Base-by-base conservation (phyloP, 2,329 filamentous ascomycete species). In the Claviceps sp. region DNA sequence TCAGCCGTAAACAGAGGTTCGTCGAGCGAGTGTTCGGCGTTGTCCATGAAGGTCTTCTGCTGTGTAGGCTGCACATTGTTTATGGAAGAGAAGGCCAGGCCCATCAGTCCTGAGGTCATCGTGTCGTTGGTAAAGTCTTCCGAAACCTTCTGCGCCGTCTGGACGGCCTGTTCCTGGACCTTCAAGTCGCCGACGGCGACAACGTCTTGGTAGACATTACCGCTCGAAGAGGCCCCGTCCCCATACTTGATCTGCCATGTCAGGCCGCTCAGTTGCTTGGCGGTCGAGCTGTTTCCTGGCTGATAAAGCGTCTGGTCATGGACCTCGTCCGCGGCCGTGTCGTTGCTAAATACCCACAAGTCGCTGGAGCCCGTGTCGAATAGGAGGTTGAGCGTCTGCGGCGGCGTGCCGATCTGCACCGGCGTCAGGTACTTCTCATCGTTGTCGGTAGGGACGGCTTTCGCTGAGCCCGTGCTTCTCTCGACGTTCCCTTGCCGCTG, bases 1-100 rank as follows among this genome's bases (percentile, higher is more conserved):
- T 84, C 76, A 24, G 82, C 84, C 0, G 85, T 86, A 67, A 90
- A 85, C 40, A 90, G 68, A 1, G 55, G 51, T 0, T 50, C 26
- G 7, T 54, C 48, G 2, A 65, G 56, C 16, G 49, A 53, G 0
- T 53, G 37, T n/a, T 51, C 48, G 30, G 62, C 61, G 30, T 64
- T 70, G 50, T 65, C 64, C 52, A 70, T 70, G 50, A 73, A 74
- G 0, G 72, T 75, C 54, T 67, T 67, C 56, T 75, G 71, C 52
- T 63, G 55, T 1, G 51, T 57, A 5, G 72, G 72, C 43, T 47
- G 44, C 37, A 74, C 69, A 0, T 67, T 70, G 60, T 74, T 75
- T 50, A 73, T 61, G 30, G 51, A 57, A 55, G 65, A 65, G 51
- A 74, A 73, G 4, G 64, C 71, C 5, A 75, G 63, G 5, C 73